Percentiles rank a stretch among this genome's conserved stretches.
These are phyloP conservation scores for Rickenella mellea DNA, from an alignment of 768 basidiomycete species.

Conservation along the genomic window DNA sequence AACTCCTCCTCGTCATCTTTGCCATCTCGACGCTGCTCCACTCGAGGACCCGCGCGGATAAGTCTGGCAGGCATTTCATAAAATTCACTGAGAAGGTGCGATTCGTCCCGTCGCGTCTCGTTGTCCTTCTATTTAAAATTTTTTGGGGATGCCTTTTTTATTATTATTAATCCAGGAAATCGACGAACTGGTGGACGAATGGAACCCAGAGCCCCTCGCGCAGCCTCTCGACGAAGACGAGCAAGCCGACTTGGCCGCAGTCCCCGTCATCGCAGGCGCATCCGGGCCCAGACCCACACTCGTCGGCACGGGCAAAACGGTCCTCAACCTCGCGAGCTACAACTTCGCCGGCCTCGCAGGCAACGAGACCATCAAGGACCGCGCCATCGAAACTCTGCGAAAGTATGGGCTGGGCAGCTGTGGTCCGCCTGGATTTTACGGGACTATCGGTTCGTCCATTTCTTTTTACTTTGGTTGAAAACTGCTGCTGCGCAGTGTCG, in stretches of 20 bases:
- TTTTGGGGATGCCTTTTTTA: background rate
- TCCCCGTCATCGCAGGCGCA: constrained; percentile 73
- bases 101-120: constrained; percentile 1
- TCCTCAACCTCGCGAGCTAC: constrained; percentile 78
- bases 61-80: constrained; percentile 80
- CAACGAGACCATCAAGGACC: constrained; percentile 79
- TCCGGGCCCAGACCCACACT: constrained; percentile 81
- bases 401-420: constrained; percentile 93
- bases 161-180: constrained; percentile 58
- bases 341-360: constrained; percentile 89
- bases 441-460: constrained; percentile 80
- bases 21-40: constrained; percentile 87
- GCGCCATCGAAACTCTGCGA: constrained; percentile 72
- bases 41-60: constrained; percentile 79
- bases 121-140: constrained; percentile 3
- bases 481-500: background rate
- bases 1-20: constrained; percentile 80
- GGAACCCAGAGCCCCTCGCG: constrained; percentile 79
- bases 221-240: constrained; percentile 52
- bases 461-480: background rate
- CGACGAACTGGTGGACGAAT: constrained; percentile 93
- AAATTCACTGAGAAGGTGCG: constrained; percentile 82
- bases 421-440: constrained; percentile 96
- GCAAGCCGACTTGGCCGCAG: constrained; percentile 54
- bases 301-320: constrained; percentile 58